These are phyloP conservation scores for Metarhizium guizhouense DNA, from an alignment of 2,329 filamentous ascomycete species.

Conservation along the genomic window DNA sequence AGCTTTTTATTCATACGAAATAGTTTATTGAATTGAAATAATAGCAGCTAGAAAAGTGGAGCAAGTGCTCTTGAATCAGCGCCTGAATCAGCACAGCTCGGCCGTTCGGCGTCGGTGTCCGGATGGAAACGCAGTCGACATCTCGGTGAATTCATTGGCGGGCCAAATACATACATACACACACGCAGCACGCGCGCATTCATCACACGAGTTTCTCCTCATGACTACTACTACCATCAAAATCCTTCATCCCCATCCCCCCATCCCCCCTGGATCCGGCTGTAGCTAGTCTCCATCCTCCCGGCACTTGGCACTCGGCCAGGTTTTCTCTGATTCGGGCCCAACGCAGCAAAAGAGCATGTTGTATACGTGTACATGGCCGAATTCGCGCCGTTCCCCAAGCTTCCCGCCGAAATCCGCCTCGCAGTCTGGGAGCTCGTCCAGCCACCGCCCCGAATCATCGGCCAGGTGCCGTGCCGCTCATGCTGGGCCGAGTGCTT, in stretches of 20 bases:
- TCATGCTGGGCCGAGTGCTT: constrained; percentile 1
- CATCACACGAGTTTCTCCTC: too few relatives aligned
- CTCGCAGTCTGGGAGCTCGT: constrained; percentile 5
- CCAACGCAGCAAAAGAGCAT: background rate
- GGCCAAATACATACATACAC: background rate
- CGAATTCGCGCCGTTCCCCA: constrained; percentile 1
- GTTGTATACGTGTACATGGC: background rate
- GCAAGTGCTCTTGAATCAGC: background rate
- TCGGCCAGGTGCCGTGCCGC: constrained; percentile 4
- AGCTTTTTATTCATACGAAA: too few relatives aligned
- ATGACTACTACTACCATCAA: too few relatives aligned
- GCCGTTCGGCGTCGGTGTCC: background rate
- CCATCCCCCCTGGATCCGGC: too few relatives aligned
- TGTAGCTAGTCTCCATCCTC: too few relatives aligned
- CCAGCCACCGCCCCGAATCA: constrained; percentile 2
- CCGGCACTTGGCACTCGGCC: background rate
- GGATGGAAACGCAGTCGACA: background rate
- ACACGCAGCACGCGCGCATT: background rate
- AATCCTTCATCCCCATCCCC: too few relatives aligned
- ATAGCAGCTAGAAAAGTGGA: too few relatives aligned
- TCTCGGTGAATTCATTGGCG: background rate
- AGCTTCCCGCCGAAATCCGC: constrained; percentile 4
- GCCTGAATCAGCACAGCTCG: background rate
- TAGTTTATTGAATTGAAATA: too few relatives aligned
- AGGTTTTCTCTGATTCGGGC: background rate